Conservation (phyloP, 73 alveolate genomes). For the Uronychia binucleata region DNA sequence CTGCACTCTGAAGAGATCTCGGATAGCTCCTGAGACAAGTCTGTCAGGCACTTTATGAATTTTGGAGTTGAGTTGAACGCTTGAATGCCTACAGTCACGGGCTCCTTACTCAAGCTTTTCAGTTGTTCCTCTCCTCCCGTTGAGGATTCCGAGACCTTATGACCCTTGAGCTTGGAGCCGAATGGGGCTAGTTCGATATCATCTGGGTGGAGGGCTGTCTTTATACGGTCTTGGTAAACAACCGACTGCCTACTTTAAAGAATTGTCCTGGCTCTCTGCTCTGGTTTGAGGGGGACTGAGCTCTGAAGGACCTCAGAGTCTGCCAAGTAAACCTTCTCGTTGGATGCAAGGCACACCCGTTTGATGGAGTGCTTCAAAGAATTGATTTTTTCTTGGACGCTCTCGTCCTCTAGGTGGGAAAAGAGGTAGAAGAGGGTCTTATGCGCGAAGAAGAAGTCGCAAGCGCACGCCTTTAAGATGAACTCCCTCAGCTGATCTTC, state of each 20-base stretch:
- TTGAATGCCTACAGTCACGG: background rate
- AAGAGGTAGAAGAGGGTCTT: conserved; percentile 2
- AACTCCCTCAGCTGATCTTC: conserved; percentile 1
- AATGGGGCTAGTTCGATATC: conserved; percentile 19
- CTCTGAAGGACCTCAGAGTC: background rate
- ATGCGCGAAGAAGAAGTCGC: background rate
- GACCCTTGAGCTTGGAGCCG: background rate
- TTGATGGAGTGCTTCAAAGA: background rate
- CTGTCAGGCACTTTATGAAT: conserved; percentile 66
- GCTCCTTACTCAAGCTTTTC: conserved; percentile 5
- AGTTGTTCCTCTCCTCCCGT: background rate
- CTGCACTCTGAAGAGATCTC: conserved; percentile 34
- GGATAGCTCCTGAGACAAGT: conserved; percentile 42
- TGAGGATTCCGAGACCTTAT: background rate
- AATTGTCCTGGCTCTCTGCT: too few species aligned
- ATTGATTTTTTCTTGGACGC: background rate
- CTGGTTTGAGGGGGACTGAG: conserved; percentile 8
- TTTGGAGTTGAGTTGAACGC: conserved; percentile 53
- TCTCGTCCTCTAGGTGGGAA: background rate
- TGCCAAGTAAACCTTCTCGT: background rate
- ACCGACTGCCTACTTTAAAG: too few species aligned
- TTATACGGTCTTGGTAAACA: too few species aligned
- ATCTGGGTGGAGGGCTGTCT: too few species aligned
- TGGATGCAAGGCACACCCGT: background rate
- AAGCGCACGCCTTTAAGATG: background rate